Evolutionary conservation across 106 monocot species (phyloP), one percentile per base, ranked within the genome.

Genomic region (Dendrobium catenatum): DNA sequence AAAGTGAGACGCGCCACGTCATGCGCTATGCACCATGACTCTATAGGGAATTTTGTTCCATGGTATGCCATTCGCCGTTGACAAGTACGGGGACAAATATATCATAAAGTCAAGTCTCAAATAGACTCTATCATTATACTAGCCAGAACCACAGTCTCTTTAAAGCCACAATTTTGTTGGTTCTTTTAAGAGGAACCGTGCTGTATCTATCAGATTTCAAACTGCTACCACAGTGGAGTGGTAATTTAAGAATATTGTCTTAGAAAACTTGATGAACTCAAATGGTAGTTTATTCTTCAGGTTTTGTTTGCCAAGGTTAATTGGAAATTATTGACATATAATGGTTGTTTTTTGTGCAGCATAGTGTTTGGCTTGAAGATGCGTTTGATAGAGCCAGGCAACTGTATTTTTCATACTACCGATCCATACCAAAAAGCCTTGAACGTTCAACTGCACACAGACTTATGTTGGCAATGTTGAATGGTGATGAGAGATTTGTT

Each of bases 341-440:
- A 43, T 77, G 11, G 13, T 77, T 76, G 51, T 79, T 67, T 78
- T 11, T 76, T 68, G 73, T 91, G 85, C 94, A 97, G 95, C 98
- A 95, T 55, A 99, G 90, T 81, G 90, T 95, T 70, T 99, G 98
- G 98, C 77, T 93, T 72, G 98, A 95, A 91, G 98, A 99, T 91
- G 95, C 98, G 82, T 99, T 99, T 89, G 95, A 99, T 37, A 93
- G 98, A 85, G 91, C 98, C 22, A 91, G 84, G 77, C 95, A 99
- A 77, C 77, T 95, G 27, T 99, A 99, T 84, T 81, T 99, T 27
- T 99, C 98, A 67, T 93, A 88, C 80, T 99, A 95, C 80, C 93
- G 98, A 43, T 95, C 98, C 19, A 99, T 99, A 79, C 92, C 95
- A 54, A 99, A 95, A 88, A 99, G 98, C 79, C 86, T 99, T 73